A percentile compares a stretch with the other conserved stretches of the same genome.
Evolutionary conservation across 371 early-diverging fungal species (phyloP).

Genomic region (Rhizopus microsporus): DNA sequence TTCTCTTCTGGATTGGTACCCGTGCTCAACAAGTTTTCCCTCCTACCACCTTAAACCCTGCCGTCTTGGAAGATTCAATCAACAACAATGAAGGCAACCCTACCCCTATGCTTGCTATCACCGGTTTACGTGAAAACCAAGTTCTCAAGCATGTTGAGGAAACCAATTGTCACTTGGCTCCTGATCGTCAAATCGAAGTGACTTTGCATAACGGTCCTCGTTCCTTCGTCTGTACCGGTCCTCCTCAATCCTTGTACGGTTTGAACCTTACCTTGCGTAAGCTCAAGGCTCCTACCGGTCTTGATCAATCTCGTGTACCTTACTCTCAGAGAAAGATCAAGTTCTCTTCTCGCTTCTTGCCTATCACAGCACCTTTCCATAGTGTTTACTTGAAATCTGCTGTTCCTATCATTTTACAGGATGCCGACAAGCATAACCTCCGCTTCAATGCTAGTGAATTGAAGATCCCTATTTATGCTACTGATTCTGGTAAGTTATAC

Average conservation of each 20-base stretch:
- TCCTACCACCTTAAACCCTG: conserved; percentile 85
- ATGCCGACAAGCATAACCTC: conserved; percentile 62
- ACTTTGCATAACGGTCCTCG: conserved; percentile 91
- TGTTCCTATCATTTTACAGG: conserved; percentile 62
- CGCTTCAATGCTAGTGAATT: conserved; percentile 60
- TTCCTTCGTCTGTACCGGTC: conserved; percentile 83
- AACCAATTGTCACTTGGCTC: conserved; percentile 84
- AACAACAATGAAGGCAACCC: conserved; percentile 90
- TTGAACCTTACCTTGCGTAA: conserved; percentile 85
- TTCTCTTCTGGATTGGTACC: conserved; percentile 91
- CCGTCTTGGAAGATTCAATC: conserved; percentile 85
- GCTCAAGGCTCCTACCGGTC: conserved; percentile 78
- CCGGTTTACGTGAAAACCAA: conserved; percentile 74
- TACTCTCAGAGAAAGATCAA: conserved; percentile 85
- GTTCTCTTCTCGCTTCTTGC: conserved; percentile 85
- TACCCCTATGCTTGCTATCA: conserved; percentile 91
- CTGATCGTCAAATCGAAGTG: conserved; percentile 78
- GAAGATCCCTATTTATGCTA: conserved; percentile 75
- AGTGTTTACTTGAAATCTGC: conserved; percentile 70
- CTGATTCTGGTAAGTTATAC: conserved; percentile 63
- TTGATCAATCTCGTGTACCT: conserved; percentile 87
- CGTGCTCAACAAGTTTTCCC: conserved; percentile 89
- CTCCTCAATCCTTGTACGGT: conserved; percentile 89
- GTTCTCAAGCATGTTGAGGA: conserved; percentile 79
- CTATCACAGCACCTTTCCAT: conserved; percentile 92